Evolutionary conservation across 1,284 basidiomycete species (phyloP).

Genomic region (Golubevia pallescens): DNA sequence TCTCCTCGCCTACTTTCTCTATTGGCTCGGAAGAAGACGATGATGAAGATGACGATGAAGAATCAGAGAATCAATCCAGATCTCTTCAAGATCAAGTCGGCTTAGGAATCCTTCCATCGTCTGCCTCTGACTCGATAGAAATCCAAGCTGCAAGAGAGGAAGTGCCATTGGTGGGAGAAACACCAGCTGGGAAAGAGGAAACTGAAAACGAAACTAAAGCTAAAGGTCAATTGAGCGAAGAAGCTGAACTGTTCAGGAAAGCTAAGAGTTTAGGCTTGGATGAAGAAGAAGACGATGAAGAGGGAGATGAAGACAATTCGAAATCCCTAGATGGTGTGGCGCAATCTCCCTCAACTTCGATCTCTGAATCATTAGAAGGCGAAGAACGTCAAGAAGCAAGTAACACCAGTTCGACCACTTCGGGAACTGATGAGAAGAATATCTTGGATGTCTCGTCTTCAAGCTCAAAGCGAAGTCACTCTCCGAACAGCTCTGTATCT

Average conservation of each 20-base stretch:
- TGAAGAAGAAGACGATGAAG: slow-evolving; percentile 7
- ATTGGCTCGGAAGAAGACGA: slow-evolving; percentile 46
- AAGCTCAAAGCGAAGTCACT: not conserved
- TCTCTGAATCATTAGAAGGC: too few relatives aligned
- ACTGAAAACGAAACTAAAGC: slow-evolving; percentile 22
- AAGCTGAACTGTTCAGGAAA: slow-evolving; percentile 46
- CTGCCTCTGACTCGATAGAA: not conserved
- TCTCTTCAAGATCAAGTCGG: not conserved
- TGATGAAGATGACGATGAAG: slow-evolving; percentile 21
- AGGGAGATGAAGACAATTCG: not conserved
- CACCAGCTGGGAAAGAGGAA: slow-evolving; percentile 7
- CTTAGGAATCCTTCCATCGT: not conserved
- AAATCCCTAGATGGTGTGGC: too few relatives aligned
- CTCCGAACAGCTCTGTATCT: not conserved
- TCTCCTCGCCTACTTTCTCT: slow-evolving; percentile 38
- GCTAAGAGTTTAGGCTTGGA: slow-evolving; percentile 18
- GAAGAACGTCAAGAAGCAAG: too few relatives aligned
- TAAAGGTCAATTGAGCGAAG: slow-evolving; percentile 44
- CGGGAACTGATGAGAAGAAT: not conserved
- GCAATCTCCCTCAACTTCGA: too few relatives aligned
- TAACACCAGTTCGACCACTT: not conserved
- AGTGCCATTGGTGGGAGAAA: slow-evolving; percentile 7
- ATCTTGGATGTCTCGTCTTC: not conserved
- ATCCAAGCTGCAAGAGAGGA: slow-evolving; percentile 5
- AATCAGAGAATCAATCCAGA: not conserved